These are phyloP conservation scores for Tetracladium setigerum DNA, from an alignment of 495 filamentous ascomycete genomes.

Conservation along the genomic window DNA sequence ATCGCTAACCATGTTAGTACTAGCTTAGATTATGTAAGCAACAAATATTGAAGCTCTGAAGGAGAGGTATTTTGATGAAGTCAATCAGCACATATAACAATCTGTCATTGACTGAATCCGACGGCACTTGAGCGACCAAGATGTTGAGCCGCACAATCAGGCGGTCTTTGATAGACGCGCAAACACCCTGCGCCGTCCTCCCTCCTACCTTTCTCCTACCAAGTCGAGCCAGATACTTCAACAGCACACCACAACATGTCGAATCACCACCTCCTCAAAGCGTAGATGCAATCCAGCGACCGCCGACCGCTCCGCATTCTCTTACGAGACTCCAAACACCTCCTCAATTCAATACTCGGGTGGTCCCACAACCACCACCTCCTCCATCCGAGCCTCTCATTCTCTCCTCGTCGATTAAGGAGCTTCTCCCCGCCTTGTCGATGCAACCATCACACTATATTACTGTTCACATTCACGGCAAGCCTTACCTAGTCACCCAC, in stretches of 20 bases:
- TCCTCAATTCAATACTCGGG: not conserved
- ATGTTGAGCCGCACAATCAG: conserved; percentile 20
- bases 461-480: conserved; percentile 75
- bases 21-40: no score
- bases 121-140: not conserved
- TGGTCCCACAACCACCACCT: conserved; percentile 8
- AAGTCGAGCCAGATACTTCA: conserved; percentile 19
- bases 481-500: conserved; percentile 80
- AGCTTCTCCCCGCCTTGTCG: conserved; percentile 68
- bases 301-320: not conserved
- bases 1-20: no score
- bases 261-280: conserved; percentile 13
- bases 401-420: conserved; percentile 49
- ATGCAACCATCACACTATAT: conserved; percentile 81
- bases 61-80: no score
- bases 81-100: no score
- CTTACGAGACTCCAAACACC: not conserved
- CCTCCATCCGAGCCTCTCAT: conserved; percentile 21
- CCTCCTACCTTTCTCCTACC: conserved; percentile 32
- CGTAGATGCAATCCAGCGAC: conserved; percentile 1
- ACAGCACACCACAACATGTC: conserved; percentile 21
- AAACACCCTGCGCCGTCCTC: conserved; percentile 26
- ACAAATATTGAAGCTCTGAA: no score
- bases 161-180: conserved; percentile 13
- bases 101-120: not conserved